Evolutionary conservation across 1,284 basidiomycete species (phyloP).

Genomic region (Ustilago tritici): DNA sequence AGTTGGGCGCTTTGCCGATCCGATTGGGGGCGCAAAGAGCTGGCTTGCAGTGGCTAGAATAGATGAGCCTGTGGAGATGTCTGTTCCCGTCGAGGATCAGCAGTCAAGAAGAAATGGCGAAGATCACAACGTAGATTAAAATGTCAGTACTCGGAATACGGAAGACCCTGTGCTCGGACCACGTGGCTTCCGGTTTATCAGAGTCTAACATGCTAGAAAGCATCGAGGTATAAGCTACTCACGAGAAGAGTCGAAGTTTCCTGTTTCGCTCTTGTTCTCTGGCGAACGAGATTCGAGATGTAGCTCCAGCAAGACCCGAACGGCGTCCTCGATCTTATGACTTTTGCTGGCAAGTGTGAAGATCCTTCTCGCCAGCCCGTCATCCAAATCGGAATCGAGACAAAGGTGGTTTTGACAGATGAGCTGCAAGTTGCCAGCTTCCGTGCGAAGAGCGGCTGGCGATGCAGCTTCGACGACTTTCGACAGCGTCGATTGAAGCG

Average conservation of each 20-base stretch:
- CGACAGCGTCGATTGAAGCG: conserved; percentile 10
- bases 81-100: conserved; percentile 6
- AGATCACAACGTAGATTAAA: background rate
- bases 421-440: conserved; percentile 27
- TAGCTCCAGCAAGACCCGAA: conserved; percentile 17
- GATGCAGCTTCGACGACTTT: conserved; percentile 22
- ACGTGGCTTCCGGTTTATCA: background rate
- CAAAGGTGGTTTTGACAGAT: conserved; percentile 21
- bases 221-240: conserved; percentile 4
- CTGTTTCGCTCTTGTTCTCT: background rate
- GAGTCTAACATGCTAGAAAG: background rate
- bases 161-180: conserved; percentile 24
- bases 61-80: conserved; percentile 3
- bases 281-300: background rate
- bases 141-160: conserved; percentile 13
- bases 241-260: conserved; percentile 11
- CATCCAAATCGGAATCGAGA: background rate
- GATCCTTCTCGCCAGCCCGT: background rate
- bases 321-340: conserved; percentile 11
- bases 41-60: conserved; percentile 16
- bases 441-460: conserved; percentile 19
- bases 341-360: conserved; percentile 1
- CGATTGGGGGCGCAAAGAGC: conserved; percentile 5
- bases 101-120: background rate
- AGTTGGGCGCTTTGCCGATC: background rate